Evolutionary conservation across 352 stramenopile genomes (phyloP).

Genomic region (Phytopythium ostracodes): DNA sequence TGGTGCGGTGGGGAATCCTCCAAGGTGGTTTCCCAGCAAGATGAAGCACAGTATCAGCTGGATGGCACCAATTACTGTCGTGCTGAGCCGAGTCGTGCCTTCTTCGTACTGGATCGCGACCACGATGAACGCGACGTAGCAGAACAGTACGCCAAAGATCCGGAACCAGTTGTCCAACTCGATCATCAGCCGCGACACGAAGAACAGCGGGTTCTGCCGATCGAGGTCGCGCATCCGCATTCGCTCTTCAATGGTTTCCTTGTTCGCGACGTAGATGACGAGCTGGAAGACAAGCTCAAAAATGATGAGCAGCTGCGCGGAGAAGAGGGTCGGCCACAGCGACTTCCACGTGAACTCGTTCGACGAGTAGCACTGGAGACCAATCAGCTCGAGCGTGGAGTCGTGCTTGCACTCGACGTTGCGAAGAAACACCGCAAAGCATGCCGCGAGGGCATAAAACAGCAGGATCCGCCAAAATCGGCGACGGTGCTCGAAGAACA

Average conservation of each 20-base stretch:
- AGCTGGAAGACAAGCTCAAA: slow-evolving; percentile 83
- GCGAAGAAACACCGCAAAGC: slow-evolving; percentile 70
- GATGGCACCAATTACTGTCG: slow-evolving; percentile 56
- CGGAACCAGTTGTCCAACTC: slow-evolving; percentile 81
- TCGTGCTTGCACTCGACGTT: slow-evolving; percentile 67
- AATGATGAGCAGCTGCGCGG: slow-evolving; percentile 79
- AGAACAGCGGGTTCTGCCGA: slow-evolving; percentile 71
- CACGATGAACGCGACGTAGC: slow-evolving; percentile 69
- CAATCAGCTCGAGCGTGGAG: slow-evolving; percentile 49
- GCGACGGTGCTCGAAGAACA: slow-evolving; percentile 78
- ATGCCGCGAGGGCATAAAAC: slow-evolving; percentile 62
- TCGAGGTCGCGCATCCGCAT: slow-evolving; percentile 55
- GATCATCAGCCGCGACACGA: slow-evolving; percentile 60
- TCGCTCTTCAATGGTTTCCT: slow-evolving; percentile 60
- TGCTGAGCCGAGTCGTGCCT: slow-evolving; percentile 43
- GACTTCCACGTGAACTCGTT: slow-evolving; percentile 55
- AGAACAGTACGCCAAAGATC: slow-evolving; percentile 52
- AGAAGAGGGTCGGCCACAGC: slow-evolving; percentile 80
- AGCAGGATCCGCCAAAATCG: slow-evolving; percentile 78
- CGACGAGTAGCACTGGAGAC: slow-evolving; percentile 66
- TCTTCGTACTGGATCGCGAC: slow-evolving; percentile 65
- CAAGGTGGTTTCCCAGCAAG: slow-evolving; percentile 69
- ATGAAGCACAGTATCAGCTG: slow-evolving; percentile 63
- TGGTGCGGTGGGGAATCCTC: slow-evolving; percentile 52
- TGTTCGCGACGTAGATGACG: slow-evolving; percentile 79